Conservation (phyloP, 2,329 filamentous ascomycete genomes). For the Moelleriella libera region DNA sequence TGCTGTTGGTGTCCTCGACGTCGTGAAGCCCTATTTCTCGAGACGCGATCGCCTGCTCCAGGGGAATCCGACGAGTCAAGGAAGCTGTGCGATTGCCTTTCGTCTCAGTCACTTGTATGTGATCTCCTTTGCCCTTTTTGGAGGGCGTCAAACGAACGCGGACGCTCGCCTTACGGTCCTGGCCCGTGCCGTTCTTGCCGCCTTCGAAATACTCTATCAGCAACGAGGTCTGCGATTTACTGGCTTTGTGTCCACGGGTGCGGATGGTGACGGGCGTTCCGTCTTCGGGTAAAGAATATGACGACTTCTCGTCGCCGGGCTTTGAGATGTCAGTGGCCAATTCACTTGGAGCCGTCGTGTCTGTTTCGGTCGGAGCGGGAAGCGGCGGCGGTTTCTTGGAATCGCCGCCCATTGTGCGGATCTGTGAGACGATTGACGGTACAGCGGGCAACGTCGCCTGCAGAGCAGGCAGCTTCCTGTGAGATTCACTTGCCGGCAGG, state of each 20-base stretch:
- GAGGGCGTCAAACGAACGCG: conserved; percentile 68
- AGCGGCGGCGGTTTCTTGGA: conserved; percentile 49
- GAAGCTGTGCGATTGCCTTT: conserved; percentile 59
- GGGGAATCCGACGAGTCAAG: conserved; percentile 37
- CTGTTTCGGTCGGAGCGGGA: conserved; percentile 66
- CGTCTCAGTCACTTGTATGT: conserved; percentile 76
- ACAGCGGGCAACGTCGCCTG: not conserved
- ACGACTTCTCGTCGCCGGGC: conserved; percentile 54
- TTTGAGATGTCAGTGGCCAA: conserved; percentile 51
- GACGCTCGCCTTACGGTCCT: conserved; percentile 67
- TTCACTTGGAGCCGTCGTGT: conserved; percentile 48
- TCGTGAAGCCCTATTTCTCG: conserved; percentile 29
- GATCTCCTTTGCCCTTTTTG: conserved; percentile 53
- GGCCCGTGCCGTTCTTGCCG: conserved; percentile 44
- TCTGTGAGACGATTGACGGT: conserved; percentile 1
- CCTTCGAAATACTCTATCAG: conserved; percentile 93
- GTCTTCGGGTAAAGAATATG: conserved; percentile 72
- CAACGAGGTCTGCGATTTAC: conserved; percentile 71
- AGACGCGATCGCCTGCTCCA: conserved; percentile 23
- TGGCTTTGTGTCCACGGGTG: conserved; percentile 48
- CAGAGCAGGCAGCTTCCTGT: not conserved
- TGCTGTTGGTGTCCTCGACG: conserved; percentile 49
- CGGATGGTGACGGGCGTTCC: conserved; percentile 85
- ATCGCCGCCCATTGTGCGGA: conserved; percentile 39
- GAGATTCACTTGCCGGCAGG: not conserved